Base-by-base conservation (phyloP, 1,284 basidiomycete genomes). In the Porogramme epimiltina region DNA sequence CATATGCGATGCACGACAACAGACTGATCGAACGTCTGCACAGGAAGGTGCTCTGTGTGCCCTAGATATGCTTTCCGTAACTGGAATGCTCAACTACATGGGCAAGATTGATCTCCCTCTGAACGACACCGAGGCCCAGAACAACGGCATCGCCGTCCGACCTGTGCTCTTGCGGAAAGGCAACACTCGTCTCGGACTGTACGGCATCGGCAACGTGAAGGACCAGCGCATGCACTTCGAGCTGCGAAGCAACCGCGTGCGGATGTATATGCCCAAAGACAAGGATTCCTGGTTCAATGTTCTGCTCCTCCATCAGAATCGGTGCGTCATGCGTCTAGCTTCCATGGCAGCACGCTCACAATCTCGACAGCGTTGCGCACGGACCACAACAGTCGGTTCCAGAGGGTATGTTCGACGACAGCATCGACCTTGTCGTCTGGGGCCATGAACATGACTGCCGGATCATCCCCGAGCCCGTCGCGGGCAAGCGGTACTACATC, bases 371-470 rank as follows among this genome's bases (percentile, higher is more conserved):
- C 18, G 95, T 97, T 3, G 89, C 92, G 55, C 95, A 95, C 67
- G 93, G 93, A 1, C 92, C 93, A 3, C 93, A 97, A 66, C 89
- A 94, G 60, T 91, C 81, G 22, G 95, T 98, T 0, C 95, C 95
- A 2, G 97, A 99, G 66, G 90, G 91, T 53, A 92, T 97, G 84
- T 99, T 99, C 63, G 96, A 98, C 66, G 93, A 99, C 66, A 92
- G 88, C 61, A 81, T 98, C 51, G 86, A 97, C 65, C 79, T 99
- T 4, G 92, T 99, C 8, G 79, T 99, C 0, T 99, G 96, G 96
- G 96, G 97, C 1, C 97, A 99, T 67, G 97, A 99, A 69, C 97
- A 99, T 67, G 96, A 99, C 69, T 98, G 95, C 67, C 84, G 93
- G 23, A 94, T 98, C 54, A 76, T 84, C 2, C 96, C 96, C 0